These are phyloP conservation scores for Plasmodium vivax DNA, from an alignment of 169 alveolate species.

Conservation along the genomic window DNA sequence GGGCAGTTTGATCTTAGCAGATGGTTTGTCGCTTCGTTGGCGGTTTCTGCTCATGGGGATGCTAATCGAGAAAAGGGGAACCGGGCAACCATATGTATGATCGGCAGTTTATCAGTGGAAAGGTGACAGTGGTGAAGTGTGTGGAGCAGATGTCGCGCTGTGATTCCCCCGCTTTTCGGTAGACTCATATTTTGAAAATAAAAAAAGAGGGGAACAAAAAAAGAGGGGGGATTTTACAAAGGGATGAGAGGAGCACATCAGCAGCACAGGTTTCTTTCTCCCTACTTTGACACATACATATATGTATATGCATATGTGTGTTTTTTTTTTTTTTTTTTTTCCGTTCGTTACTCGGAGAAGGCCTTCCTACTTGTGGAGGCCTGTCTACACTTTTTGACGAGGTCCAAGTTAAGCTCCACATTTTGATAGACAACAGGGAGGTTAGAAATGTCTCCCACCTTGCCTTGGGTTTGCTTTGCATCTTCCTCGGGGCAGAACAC, in stretches of 20 bases:
- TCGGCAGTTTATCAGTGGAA: neutral
- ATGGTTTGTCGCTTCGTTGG: neutral
- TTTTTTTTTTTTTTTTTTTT: neutral
- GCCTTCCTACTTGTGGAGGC: neutral
- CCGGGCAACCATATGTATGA: neutral
- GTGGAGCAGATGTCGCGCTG: neutral
- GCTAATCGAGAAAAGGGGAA: neutral
- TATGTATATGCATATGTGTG: neutral
- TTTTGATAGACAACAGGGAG: conserved; percentile 22
- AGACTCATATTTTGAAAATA: neutral
- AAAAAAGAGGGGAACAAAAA: neutral
- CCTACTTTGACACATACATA: neutral
- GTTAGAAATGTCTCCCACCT: neutral
- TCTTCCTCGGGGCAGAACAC: neutral
- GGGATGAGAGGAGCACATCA: neutral
- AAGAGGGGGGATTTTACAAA: neutral
- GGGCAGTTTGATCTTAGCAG: conserved; percentile 13
- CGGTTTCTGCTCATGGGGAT: neutral
- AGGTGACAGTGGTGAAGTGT: neutral
- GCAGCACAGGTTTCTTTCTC: neutral
- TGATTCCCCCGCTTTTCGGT: neutral
- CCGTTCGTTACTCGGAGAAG: neutral
- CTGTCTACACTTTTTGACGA: conserved; percentile 42
- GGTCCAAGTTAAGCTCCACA: neutral
- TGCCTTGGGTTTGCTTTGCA: neutral